Evolutionary conservation across 441 rosid genomes (phyloP).

Genomic region (Brassica hybrid): DNA sequence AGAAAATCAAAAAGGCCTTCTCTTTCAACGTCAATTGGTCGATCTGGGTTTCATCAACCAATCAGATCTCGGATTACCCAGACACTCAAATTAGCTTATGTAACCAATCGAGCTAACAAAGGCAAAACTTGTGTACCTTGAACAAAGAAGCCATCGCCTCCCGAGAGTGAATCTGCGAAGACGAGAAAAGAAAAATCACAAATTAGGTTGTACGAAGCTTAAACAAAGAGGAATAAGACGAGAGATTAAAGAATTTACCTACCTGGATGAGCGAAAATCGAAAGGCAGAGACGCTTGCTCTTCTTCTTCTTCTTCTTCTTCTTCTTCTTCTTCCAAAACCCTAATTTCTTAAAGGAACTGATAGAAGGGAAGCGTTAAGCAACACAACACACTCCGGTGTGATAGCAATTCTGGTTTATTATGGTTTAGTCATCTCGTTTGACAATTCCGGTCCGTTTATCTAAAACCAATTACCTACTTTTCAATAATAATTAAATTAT

Average conservation of each 20-base stretch:
- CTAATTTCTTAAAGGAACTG: neutral
- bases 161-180: conserved; percentile 29
- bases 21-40: neutral
- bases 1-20: too few relatives aligned
- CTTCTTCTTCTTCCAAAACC: neutral
- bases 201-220: neutral
- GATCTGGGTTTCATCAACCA: conserved; percentile 11
- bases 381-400: neutral
- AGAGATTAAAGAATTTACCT: neutral
- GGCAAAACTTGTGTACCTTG: conserved; percentile 58
- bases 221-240: neutral
- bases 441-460: neutral
- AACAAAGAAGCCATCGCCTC: conserved; percentile 77
- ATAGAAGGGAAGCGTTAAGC: neutral
- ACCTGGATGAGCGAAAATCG: conserved; percentile 22
- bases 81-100: conserved; percentile 9
- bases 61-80: neutral
- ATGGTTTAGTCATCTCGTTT: neutral
- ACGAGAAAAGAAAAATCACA: conserved; percentile 9
- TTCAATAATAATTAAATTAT: neutral
- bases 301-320: too few relatives aligned
- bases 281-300: conserved; percentile 18
- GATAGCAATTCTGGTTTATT: neutral
- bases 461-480: neutral
- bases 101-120: neutral